Evolutionary conservation across 2,329 filamentous ascomycete species (phyloP).

Genomic region (Chaetomiaceae sp.): DNA sequence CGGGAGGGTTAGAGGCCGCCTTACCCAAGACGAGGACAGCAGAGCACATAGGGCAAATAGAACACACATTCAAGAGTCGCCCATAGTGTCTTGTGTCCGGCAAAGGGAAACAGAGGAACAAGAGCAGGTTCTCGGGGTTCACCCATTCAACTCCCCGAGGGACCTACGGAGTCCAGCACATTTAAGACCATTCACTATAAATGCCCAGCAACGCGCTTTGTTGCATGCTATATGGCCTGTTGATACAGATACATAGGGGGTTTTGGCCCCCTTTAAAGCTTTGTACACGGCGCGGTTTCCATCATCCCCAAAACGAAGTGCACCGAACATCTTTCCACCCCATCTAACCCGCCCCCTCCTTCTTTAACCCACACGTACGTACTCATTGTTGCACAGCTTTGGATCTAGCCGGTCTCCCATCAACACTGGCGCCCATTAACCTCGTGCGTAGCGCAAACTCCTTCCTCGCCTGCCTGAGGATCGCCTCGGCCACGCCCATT

Average conservation of each 20-base stretch:
- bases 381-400: slow-evolving; percentile 2
- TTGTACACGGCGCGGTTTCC: slow-evolving; percentile 8
- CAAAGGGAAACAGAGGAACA: not conserved
- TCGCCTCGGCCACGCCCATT: slow-evolving; percentile 26
- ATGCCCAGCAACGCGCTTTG: not conserved
- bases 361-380: not conserved
- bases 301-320: not conserved
- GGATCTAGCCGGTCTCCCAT: not conserved
- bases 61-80: not conserved
- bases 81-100: not conserved
- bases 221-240: not conserved
- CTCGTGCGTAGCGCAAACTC: slow-evolving; percentile 20
- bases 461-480: slow-evolving; percentile 25
- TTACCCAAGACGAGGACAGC: not conserved
- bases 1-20: not conserved
- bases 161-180: no score
- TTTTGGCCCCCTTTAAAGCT: not conserved
- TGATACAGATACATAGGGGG: slow-evolving; percentile 15
- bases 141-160: no score
- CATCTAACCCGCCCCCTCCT: not conserved
- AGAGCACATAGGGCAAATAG: not conserved
- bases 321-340: not conserved
- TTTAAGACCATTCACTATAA: not conserved
- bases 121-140: not conserved
- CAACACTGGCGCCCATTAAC: slow-evolving; percentile 6